Base-by-base conservation (phyloP, 2,329 filamentous ascomycete species). In the Cercospora sp. region DNA sequence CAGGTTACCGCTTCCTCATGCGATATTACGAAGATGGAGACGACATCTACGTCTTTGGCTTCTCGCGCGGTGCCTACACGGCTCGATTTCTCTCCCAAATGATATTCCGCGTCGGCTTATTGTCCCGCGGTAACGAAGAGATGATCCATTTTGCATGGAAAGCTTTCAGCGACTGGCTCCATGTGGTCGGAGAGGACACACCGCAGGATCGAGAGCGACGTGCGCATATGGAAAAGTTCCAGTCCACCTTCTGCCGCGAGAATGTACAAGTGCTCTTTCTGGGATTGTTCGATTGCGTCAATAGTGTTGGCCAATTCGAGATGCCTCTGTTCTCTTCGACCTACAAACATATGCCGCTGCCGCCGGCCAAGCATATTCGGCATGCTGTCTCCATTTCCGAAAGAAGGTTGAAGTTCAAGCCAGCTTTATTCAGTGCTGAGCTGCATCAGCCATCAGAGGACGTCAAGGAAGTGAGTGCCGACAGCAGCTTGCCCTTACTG, bases 111-210 rank as follows among this genome's bases (percentile, higher is more conserved):
- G 89, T 95, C 64, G 92, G 93, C 1, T 83, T 96, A 0, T 83
- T 96, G 13, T 90, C 89, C 12, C 89, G 91, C 62, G 92, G 92
- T 10, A 96, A 96, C 73, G 91, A 96, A 75, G 92, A 95, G 72
- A 90, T 95, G 88, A 88, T 92, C 62, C 84, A 86, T 3, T 96
- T 96, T 76, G 70, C 65, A 65, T 45, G 59, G 65, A 33, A n/a
- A 64, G 28, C n/a, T 36, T 13, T 10, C 8, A 30, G 33, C 45
- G 45, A 51, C 23, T 51, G 45, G 45, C 45, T 51, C 5, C 45
- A 51, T 51, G 45, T 51, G 16, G 45, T 51, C 18, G 45, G 45
- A 20, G 45, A 51, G 18, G 45, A 51, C 45, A 51, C 45, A 5
- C 45, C 45, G 45, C 45, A 51, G 23, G 45, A 51, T 7, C 45